A percentile compares a stretch with the other conserved stretches of the same genome.
These are phyloP conservation scores for Ogataea angusta DNA, from an alignment of 805 yeast species.

Conservation along the genomic window DNA sequence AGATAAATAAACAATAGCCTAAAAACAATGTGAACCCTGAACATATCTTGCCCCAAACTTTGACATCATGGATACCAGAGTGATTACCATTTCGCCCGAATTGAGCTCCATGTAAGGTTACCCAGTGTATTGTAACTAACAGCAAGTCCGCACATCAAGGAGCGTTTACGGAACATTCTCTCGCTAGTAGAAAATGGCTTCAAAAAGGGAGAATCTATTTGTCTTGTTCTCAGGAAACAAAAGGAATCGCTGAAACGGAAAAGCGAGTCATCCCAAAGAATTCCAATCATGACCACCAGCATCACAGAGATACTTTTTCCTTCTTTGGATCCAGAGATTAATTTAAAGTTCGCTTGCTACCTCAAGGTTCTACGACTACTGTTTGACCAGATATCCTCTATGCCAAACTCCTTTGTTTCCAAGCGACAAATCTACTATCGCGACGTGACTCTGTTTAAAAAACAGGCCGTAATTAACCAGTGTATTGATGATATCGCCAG, in stretches of 20 bases:
- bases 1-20: not conserved
- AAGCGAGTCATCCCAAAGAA: constrained; percentile 1
- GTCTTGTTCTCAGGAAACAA: constrained; percentile 15
- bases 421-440: constrained; percentile 57
- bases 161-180: constrained; percentile 14
- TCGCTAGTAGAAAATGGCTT: constrained; percentile 28
- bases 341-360: constrained; percentile 22
- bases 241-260: constrained; percentile 8
- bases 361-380: constrained; percentile 23
- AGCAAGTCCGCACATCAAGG: constrained; percentile 10
- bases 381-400: constrained; percentile 9
- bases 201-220: constrained; percentile 24
- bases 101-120: constrained; percentile 13
- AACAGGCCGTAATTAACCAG: constrained; percentile 41
- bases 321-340: constrained; percentile 13
- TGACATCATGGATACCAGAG: constrained; percentile 6
- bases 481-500: constrained; percentile 38
- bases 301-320: constrained; percentile 21
- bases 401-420: constrained; percentile 32
- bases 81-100: constrained; percentile 15
- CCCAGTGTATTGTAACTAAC: not conserved
- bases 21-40: not conserved
- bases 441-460: constrained; percentile 49
- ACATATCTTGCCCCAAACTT: not conserved
- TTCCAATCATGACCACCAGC: constrained; percentile 2